Evolutionary conservation across 2,329 filamentous ascomycete genomes (phyloP).

Genomic region (Cladosporium sp.): DNA sequence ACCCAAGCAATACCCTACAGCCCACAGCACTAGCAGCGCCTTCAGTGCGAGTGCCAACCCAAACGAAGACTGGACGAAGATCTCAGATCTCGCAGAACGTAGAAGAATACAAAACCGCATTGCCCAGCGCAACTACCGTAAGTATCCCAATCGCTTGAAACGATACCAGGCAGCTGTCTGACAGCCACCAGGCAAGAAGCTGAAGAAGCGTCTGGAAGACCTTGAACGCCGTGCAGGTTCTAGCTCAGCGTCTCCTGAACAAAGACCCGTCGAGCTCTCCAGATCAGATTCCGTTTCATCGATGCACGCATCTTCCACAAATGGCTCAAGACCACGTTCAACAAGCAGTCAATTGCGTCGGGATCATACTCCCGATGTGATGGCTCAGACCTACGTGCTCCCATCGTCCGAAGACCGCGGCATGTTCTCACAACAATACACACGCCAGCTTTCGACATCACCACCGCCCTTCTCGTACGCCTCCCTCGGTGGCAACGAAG

Average conservation of each 20-base stretch:
- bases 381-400: slow-evolving; percentile 34
- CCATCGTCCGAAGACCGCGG: slow-evolving; percentile 57
- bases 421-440: slow-evolving; percentile 66
- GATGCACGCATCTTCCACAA: slow-evolving; percentile 17
- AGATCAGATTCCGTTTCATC: slow-evolving; percentile 26
- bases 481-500: slow-evolving; percentile 63
- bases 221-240: slow-evolving; percentile 75
- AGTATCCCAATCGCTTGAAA: slow-evolving; percentile 38
- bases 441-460: slow-evolving; percentile 68
- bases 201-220: slow-evolving; percentile 85
- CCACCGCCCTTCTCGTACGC: slow-evolving; percentile 69
- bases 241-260: slow-evolving; percentile 60
- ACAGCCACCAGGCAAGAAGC: slow-evolving; percentile 71
- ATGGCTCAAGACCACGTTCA: slow-evolving; percentile 29
- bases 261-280: slow-evolving; percentile 56
- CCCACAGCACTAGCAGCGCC: slow-evolving; percentile 83
- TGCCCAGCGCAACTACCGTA: slow-evolving; percentile 96
- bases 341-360: slow-evolving; percentile 25
- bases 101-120: slow-evolving; percentile 95
- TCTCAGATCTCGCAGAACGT: slow-evolving; percentile 92
- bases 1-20: slow-evolving; percentile 65
- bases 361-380: slow-evolving; percentile 26
- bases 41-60: slow-evolving; percentile 93
- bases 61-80: slow-evolving; percentile 99
- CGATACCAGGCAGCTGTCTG: neutral